Conservation (phyloP, 1,284 basidiomycete genomes). For the Trichosporon coremiiforme region DNA sequence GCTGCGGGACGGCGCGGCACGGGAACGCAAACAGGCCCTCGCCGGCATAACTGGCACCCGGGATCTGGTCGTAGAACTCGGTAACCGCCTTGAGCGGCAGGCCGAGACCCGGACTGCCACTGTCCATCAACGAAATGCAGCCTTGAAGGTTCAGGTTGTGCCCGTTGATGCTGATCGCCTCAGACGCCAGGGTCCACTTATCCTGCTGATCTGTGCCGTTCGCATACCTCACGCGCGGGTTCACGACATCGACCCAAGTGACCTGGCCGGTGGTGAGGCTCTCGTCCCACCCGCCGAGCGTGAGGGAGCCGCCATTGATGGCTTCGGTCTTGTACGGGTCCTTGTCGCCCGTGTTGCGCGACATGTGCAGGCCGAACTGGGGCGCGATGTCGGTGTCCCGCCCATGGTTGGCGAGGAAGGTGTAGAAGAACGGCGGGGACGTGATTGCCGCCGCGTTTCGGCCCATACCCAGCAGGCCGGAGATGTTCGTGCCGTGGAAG, state of each 20-base stretch:
- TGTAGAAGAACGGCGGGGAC: constrained; percentile 17
- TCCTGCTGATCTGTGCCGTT: constrained; percentile 15
- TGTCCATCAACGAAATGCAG: constrained; percentile 1
- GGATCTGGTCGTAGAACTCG: constrained; percentile 9
- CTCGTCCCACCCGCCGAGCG: constrained; percentile 14
- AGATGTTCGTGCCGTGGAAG: not conserved
- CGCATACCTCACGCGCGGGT: not conserved
- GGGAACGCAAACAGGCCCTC: constrained; percentile 12
- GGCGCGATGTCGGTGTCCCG: not conserved
- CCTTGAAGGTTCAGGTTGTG: not conserved
- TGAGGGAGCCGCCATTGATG: not conserved
- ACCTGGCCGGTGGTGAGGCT: not conserved
- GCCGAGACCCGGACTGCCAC: not conserved
- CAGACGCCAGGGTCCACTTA: not conserved
- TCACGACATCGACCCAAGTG: constrained; percentile 10
- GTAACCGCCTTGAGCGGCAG: not conserved
- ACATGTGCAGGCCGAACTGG: constrained; percentile 6
- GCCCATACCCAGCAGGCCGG: not conserved
- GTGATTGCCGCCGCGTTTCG: not conserved
- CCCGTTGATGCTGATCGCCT: not conserved
- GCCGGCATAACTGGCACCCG: not conserved
- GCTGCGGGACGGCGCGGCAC: not conserved
- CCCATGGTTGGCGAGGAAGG: not conserved
- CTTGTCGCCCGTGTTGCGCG: constrained; percentile 2
- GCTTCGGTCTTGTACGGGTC: constrained; percentile 9